Evolutionary conservation across 2,329 filamentous ascomycete species (phyloP), one percentile per base, ranked within the genome.

Genomic region (Fusarium torulosum): DNA sequence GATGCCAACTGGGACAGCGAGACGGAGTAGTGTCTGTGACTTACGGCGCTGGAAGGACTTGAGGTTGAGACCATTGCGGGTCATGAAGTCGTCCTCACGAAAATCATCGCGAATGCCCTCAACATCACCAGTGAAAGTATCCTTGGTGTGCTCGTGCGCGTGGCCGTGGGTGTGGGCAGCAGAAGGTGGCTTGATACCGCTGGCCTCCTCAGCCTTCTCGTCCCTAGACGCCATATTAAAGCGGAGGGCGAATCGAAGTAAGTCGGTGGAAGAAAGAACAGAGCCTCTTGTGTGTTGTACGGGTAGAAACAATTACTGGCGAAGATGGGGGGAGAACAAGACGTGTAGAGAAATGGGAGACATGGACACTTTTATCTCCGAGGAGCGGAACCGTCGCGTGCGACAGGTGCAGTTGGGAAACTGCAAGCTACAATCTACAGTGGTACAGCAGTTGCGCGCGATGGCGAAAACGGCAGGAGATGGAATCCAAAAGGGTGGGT

Each of bases 41-140:
- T 21, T 59, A 73, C 72, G 72, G 37, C 58, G 52, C 11, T 53
- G 37, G 60, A 74, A 74, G 6, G 72, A 74, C 35, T 40, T 45
- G 14, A 74, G 44, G 60, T 74, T 74, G 9, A 74, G 72, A 41
- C 72, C 72, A 10, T 74, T 74, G 10, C 72, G 72, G 44, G 72
- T 74, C 72, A 74, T 70, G 9, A 74, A 74, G 20, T 73, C 70
- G 2, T 66, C 59, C 57, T 73, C 71, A 9, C 71, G 71, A 11
- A 45, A 70, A 23, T 73, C 70, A 7, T 59, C 63, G 17, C 69
- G 69, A 33, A 73, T 27, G 14, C 62, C 57, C 23, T 62, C 41
- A 3, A 33, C 2, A 9, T 42, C 44, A 1, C 44, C 54, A 6
- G 53, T 31, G 14, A 44, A 54, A 5, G 27, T 25, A 21, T 40